Evolutionary conservation across 2,329 filamentous ascomycete genomes (phyloP).

Genomic region (Talaromyces verruculosus): DNA sequence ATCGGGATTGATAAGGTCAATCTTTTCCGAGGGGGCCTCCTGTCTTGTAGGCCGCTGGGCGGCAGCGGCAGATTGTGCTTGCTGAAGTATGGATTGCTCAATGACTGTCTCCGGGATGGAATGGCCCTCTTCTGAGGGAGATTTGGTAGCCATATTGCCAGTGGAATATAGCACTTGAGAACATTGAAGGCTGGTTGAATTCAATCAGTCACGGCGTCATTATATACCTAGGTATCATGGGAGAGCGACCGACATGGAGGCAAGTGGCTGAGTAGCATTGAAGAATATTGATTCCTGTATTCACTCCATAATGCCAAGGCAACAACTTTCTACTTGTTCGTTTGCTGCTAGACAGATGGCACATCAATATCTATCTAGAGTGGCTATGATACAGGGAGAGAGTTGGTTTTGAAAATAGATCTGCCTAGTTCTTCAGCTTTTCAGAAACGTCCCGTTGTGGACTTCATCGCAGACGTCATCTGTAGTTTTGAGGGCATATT

Average conservation of each 20-base stretch:
- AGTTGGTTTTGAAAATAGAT: background rate
- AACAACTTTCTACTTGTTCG: background rate
- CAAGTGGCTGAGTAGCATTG: background rate
- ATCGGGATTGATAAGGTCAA: background rate
- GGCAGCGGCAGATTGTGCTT: conserved; percentile 10
- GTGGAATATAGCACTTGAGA: background rate
- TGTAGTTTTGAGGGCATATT: background rate
- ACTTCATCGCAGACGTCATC: background rate
- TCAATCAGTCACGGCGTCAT: background rate
- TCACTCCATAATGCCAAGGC: background rate
- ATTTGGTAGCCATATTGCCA: background rate
- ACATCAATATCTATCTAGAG: background rate
- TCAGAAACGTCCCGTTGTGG: background rate
- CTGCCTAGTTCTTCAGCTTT: background rate
- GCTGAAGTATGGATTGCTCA: background rate
- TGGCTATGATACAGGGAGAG: background rate
- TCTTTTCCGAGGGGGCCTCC: background rate
- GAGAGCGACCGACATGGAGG: background rate
- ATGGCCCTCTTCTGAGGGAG: background rate
- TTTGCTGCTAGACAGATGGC: background rate
- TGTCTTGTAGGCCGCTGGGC: background rate
- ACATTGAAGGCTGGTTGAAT: background rate
- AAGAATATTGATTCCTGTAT: background rate
- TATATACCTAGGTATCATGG: background rate
- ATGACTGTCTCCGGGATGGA: background rate